Evolutionary conservation across 1,139 yeast species (phyloP), one percentile per base, ranked within the genome.

Genomic region (Blastobotrys elegans): DNA sequence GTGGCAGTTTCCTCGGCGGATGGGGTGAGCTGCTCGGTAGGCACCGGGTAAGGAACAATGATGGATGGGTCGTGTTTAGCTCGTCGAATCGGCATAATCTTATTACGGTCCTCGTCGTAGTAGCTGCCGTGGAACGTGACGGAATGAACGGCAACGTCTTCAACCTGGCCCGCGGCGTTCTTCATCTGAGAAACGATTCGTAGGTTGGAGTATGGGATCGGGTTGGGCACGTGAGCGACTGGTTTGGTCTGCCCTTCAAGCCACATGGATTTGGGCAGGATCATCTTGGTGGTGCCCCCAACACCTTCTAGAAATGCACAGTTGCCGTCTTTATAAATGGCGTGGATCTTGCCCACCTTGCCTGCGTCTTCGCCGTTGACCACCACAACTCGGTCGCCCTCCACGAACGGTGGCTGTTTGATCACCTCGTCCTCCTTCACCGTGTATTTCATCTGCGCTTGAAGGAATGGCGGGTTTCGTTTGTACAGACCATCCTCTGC

Each of bases 21-120:
- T 48, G 81, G 85, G 55, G 76, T 76, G n/a, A 71, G 68, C 7
- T 75, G 72, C 32, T 80, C 82, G 5, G 54, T 50, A 1, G 95
- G 95, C 55, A 79, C 76, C 38, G 97, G 97, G 95, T 96, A 90
- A 48, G 97, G 97, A 47, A 90, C 80, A 49, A 87, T 70, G 48
- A 87, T 72, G 37, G 78, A 77, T 31, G 71, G 70, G 58, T 87
- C 89, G 56, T 78, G 75, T 56, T 76, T 79, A 14, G 90, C 88
- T 55, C 79, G 77, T 68, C 97, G 79, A 53, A 77, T 77, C 20
- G 95, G 95, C 71, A 88, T 70, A 74, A 84, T 77, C 61, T 75
- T 73, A 64, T 82, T 83, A 65, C 84, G 82, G 56, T 84, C 79
- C 44, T 78, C 79, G 63, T 89, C 96, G 65, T 77, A 90, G 63